Base-by-base conservation (phyloP, 2,329 filamentous ascomycete species). In the Alternaria arbusti region DNA sequence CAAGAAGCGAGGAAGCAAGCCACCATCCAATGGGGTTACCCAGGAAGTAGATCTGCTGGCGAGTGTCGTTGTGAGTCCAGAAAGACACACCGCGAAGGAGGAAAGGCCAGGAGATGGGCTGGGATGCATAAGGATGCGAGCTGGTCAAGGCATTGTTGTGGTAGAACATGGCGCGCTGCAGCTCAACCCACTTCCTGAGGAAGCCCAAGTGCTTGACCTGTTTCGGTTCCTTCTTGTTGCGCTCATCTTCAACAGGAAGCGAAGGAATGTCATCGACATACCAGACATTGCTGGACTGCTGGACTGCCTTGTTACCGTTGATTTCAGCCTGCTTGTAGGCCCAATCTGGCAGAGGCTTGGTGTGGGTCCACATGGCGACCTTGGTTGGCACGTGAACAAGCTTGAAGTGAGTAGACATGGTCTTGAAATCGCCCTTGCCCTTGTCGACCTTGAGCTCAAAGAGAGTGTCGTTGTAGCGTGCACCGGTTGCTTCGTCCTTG, bases 301-400 rank as follows among this genome's bases (percentile, higher is more conserved):
- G 86, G 57, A 96, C 84, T 78, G 97, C 96, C 88, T 99, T 99
- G 86, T 99, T 99, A 64, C 96, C 96, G 81, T 99, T 99, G 85
- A 99, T 97, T 80, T 99, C 96, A 76, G 97, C 95, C 81, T 99
- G 96, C 81, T 96, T 96, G 84, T 92, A 95, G 25, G 87, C 96
- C 96, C 96, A 99, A 5, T 99, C 96, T 5, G 96, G 96, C n/a
- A 99, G 88, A 54, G 96, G 93, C 63, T 90, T 96, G 36, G 91
- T 91, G 81, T 98, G 95, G 26, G 96, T 99, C 96, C 96, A 99
- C 95, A 99, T 97, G 69, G 96, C 95, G 54, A 99, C 96, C 80
- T 96, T 97, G 80, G 93, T 96, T 8, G 95, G 94, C 75, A 92
- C 89, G 81, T 99, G 96, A 72, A 99, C 88, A 64, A 99, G 87